Conservation (phyloP, 352 stramenopile genomes). For the Phytopythium chamaehyphon region DNA sequence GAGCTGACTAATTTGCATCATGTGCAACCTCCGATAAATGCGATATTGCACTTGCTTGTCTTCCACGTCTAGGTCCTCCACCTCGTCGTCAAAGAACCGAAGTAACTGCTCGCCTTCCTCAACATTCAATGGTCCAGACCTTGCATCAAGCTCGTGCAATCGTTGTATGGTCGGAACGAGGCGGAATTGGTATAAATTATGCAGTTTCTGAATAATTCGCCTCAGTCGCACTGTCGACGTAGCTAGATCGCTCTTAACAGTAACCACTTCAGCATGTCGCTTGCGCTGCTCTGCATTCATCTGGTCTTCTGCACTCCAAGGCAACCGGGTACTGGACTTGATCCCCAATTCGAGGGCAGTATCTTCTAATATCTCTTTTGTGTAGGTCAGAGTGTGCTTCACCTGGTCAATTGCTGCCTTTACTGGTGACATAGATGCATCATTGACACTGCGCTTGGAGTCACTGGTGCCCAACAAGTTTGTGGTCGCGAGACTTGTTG, state of each 20-base stretch:
- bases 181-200: conserved; percentile 39
- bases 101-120: conserved; percentile 35
- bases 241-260: conserved; percentile 40
- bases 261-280: conserved; percentile 17
- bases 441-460: neutral
- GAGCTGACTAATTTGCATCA: conserved; percentile 52
- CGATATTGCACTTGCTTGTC: conserved; percentile 43
- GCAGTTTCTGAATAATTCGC: conserved; percentile 53
- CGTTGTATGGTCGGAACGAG: conserved; percentile 52
- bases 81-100: conserved; percentile 58
- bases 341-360: conserved; percentile 48
- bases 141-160: conserved; percentile 45
- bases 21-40: conserved; percentile 47
- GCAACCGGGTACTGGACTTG: conserved; percentile 22
- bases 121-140: conserved; percentile 33
- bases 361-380: conserved; percentile 48
- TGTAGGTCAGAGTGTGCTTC: conserved; percentile 33
- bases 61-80: conserved; percentile 58
- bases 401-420: conserved; percentile 26
- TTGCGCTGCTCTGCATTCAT: conserved; percentile 10
- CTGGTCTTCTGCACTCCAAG: conserved; percentile 36
- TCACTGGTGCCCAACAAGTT: neutral
- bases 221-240: conserved; percentile 49
- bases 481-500: no score
- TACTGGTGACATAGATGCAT: conserved; percentile 10